Evolutionary conservation across 257 asterid species (phyloP), one percentile per base, ranked within the genome.

Genomic region (Misopates orontium): DNA sequence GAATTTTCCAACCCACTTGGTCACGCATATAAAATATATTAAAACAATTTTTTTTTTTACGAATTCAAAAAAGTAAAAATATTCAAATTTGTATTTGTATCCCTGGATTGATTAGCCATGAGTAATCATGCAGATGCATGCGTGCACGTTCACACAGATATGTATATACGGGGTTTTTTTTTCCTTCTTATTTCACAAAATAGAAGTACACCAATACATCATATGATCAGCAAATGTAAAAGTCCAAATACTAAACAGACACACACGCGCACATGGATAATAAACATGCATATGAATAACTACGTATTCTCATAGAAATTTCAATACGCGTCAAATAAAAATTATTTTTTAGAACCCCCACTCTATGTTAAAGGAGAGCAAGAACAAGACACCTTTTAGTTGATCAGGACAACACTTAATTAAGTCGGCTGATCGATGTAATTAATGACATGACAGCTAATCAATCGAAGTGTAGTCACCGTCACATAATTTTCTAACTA

Each of bases 321-420:
- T n/a, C 6, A 6, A 28, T 28, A 28, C 6, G 36, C 4, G 36
- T 28, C 4, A 28, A 28, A 28, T 28, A 54, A 54, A 52, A 7
- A 15, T 17, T 52, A 23, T 1, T 4, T 12, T 19, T 12, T 19
- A 16, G 9, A 16, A 67, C n/a, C 40, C 59, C 40, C 42, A 50
- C 72, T 53, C 9, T 24, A 64, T 17, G 42, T 12, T 53, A 62
- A 74, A 42, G 77, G 59, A 54, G 78, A 60, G 32, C 66, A 74
- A 56, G 41, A 68, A 71, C 56, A 51, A 40, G 77, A 70, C 74
- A 62, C 18, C 53, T 61, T 48, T 56, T 65, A 19, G 63, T 60
- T 71, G 82, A 73, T 63, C 28, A 73, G 56, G 81, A 76, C 84
- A 66, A 10, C 51, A 67, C 75, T 18, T 48, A 61, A 10, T 70